Evolutionary conservation across 2,329 filamentous ascomycete species (phyloP).

Genomic region (Pseudocercospora ulei): DNA sequence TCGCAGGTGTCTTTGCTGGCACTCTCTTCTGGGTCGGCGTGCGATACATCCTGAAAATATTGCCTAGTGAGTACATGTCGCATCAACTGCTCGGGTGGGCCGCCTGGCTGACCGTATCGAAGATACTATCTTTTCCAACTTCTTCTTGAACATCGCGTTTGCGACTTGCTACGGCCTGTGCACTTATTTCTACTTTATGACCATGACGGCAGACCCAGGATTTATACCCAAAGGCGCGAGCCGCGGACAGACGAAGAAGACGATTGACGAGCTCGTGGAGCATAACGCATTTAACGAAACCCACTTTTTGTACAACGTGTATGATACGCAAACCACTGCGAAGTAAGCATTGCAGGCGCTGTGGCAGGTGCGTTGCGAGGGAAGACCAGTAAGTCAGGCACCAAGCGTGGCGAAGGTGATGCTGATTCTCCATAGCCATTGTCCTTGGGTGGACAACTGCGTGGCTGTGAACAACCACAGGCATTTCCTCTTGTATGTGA

Average conservation of each 20-base stretch:
- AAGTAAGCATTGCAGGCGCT: constrained; percentile 91
- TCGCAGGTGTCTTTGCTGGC: constrained; percentile 85
- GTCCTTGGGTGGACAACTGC: constrained; percentile 96
- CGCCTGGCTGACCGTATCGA: constrained; percentile 29
- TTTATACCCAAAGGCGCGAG: constrained; percentile 86
- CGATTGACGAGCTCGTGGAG: constrained; percentile 76
- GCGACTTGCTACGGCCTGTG: constrained; percentile 54
- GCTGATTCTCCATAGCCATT: constrained; percentile 55
- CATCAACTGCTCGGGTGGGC: constrained; percentile 3
- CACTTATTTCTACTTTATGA: constrained; percentile 74
- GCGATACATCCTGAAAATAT: constrained; percentile 63
- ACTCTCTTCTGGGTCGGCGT: constrained; percentile 72
- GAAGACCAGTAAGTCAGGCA: constrained; percentile 72
- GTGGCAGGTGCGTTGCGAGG: constrained; percentile 84
- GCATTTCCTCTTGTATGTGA: constrained; percentile 85
- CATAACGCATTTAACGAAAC: constrained; percentile 85
- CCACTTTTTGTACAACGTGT: constrained; percentile 87
- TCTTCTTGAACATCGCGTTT: constrained; percentile 72
- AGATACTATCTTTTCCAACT: constrained; percentile 57
- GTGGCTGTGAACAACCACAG: constrained; percentile 91
- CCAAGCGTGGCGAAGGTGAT: neutral
- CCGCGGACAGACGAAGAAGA: constrained; percentile 77
- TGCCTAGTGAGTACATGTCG: constrained; percentile 52
- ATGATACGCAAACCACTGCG: constrained; percentile 88
- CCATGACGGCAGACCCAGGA: constrained; percentile 82